Evolutionary conservation across 2,329 filamentous ascomycete species (phyloP), one percentile per base, ranked within the genome.

Genomic region (Fusarium denticulatum): DNA sequence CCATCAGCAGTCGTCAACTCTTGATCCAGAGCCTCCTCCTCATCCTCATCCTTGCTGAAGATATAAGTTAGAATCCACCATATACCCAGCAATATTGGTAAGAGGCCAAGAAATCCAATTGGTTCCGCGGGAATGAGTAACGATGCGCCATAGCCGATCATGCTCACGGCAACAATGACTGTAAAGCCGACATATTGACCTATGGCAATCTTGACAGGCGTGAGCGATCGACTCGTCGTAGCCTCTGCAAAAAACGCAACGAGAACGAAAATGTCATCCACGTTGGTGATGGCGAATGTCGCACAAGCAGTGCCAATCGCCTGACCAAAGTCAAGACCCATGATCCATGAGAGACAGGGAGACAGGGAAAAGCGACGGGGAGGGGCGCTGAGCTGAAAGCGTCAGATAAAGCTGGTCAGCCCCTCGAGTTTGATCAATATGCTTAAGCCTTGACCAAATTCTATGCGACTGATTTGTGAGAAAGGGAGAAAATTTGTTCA

Each of bases 131-230:
- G 56, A 26, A 63, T 63, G 20, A 64, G 57, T 1, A 64, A 8
- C 2, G 61, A 61, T 7, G 61, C 61, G 3, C 61, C 61, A 11
- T 42, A 64, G 3, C 56, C 61, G 11, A 64, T 50, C 61, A 64
- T 62, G 18, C 56, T 62, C 22, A 64, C 10, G 11, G 57, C 57
- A 10, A 64, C 18, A 26, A 64, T 64, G 3, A 62, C 36, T 1
- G 61, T 64, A 26, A 64, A 64, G 1, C 61, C 61, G 5, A 62
- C 57, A 50, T 64, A 64, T 50, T 64, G 61, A 3, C 61, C 61
- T 1, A 64, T 42, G 0, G 43, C 32, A 9, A 64, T 64, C 12
- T 62, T 62, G 5, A 50, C 36, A 20, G 61, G 61, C 1, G 61
- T 64, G 3, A 64, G 37, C 6, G 43, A 36, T 0, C n/a, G 36